A percentile compares a stretch with the other conserved stretches of the same genome.
phyloP scores from a whole-genome alignment of 768 basidiomycete genomes.

The Kwoniella botswanensis region DNA sequence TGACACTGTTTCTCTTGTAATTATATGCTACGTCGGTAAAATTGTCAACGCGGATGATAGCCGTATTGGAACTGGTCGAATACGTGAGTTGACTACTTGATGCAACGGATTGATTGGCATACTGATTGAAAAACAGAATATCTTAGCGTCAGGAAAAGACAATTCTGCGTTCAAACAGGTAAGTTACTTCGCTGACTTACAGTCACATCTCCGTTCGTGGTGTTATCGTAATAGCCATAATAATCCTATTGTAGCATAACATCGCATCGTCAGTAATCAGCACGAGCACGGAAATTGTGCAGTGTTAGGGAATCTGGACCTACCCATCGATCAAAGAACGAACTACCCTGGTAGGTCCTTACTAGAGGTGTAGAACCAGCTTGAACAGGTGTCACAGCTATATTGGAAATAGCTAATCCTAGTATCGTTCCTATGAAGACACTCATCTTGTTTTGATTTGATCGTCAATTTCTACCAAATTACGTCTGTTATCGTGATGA shows the following conservation, averaged over 20 bases:
- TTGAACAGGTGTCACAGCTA: neutral
- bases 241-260: neutral
- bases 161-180: no score
- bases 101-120: slow-evolving; percentile 38
- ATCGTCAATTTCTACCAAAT: no score
- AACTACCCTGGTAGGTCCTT: slow-evolving; percentile 67
- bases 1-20: slow-evolving; percentile 55
- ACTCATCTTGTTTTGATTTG: slow-evolving; percentile 4
- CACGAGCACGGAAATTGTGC: no score
- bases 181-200: slow-evolving; percentile 44
- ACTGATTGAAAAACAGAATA: slow-evolving; percentile 33
- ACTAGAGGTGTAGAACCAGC: slow-evolving; percentile 62
- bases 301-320: slow-evolving; percentile 58
- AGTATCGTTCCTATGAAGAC: neutral
- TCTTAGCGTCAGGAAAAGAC: no score
- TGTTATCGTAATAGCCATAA: slow-evolving; percentile 63
- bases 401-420: slow-evolving; percentile 11
- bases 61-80: slow-evolving; percentile 71
- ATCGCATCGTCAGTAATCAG: no score
- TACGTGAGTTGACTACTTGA: slow-evolving; percentile 64
- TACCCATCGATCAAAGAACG: slow-evolving; percentile 74
- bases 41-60: slow-evolving; percentile 66
- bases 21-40: slow-evolving; percentile 49
- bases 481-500: no score
- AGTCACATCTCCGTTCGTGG: slow-evolving; percentile 71